Percentiles rank a stretch among this genome's conserved stretches.
Conservation (phyloP, 768 basidiomycete species). For the Rhodocollybia butyracea region DNA sequence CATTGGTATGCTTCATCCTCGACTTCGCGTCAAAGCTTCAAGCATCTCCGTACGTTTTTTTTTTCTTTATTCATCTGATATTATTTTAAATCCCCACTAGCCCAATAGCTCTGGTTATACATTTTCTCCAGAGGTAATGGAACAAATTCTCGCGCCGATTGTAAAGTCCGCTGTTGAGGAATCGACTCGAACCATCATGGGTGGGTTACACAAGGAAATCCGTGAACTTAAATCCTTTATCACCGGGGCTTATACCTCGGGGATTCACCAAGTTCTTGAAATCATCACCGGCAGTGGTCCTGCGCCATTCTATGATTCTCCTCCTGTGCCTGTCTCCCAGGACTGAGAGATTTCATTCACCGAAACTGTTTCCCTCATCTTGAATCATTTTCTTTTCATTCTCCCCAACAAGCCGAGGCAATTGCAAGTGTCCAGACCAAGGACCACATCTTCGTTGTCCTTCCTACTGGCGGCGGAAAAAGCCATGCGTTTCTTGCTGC, state of each 20-base stretch:
- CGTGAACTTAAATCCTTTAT: neutral
- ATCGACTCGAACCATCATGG: neutral
- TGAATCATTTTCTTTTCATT: no score
- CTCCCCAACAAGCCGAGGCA: neutral
- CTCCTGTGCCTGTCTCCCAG: neutral
- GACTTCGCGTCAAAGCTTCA: neutral
- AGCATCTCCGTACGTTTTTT: neutral
- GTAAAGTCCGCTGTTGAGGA: neutral
- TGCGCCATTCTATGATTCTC: no score
- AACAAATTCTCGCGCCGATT: neutral
- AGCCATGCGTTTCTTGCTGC: neutral
- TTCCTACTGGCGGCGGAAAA: neutral
- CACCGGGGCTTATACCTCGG: no score
- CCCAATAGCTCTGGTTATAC: neutral
- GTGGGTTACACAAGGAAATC: neutral
- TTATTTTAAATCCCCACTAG: neutral
- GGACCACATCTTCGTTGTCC: neutral
- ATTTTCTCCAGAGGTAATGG: neutral
- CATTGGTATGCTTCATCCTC: neutral
- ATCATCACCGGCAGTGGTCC: no score
- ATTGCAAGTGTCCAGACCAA: neutral
- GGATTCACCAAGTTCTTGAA: no score
- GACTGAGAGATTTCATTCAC: neutral
- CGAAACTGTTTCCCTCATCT: neutral
- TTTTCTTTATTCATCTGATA: neutral